Conservation (phyloP, 345 rosid genomes). For the Euphorbia tirucalli region DNA sequence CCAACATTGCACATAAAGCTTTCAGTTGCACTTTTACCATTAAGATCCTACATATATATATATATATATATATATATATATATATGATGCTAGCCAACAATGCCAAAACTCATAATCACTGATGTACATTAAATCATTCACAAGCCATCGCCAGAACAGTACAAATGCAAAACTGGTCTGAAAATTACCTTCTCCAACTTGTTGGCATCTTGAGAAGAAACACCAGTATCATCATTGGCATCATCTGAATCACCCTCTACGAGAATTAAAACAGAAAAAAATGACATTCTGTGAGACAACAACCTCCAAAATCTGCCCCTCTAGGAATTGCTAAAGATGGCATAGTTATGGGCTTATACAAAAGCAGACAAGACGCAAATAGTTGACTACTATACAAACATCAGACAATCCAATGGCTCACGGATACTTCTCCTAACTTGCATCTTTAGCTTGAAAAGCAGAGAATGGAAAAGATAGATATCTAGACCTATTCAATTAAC, state of each 20-base stretch:
- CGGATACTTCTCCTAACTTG: neutral
- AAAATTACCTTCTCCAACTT: constrained; percentile 36
- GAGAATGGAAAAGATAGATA: neutral
- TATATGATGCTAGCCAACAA: neutral
- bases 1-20: neutral
- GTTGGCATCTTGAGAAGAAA: constrained; percentile 34
- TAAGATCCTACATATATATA: neutral
- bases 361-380: neutral
- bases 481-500: neutral
- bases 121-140: neutral
- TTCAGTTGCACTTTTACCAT: neutral
- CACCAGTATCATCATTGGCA: constrained; percentile 24
- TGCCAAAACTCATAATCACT: neutral
- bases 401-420: neutral
- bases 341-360: neutral
- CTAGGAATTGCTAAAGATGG: neutral
- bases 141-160: neutral
- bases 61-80: no score
- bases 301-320: neutral
- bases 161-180: neutral
- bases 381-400: neutral
- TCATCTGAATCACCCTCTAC: constrained; percentile 52
- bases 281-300: neutral
- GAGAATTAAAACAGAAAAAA: constrained; percentile 11
- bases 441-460: neutral